Evolutionary conservation across 805 yeast species (phyloP).

Genomic region (Candida corydali): DNA sequence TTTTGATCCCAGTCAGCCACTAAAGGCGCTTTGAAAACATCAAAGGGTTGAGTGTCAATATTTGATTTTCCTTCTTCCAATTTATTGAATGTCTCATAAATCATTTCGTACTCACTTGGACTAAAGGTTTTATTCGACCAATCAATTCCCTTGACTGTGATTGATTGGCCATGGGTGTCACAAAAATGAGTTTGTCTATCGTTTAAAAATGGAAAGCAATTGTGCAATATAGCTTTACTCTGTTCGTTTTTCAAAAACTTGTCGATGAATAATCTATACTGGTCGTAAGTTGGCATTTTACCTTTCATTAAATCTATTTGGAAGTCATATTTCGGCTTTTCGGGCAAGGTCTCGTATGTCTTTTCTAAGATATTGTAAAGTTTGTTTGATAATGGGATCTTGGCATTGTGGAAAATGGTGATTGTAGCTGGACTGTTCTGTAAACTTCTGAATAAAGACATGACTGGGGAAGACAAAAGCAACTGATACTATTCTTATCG

Average conservation of each 20-base stretch:
- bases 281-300: slow-evolving; percentile 41
- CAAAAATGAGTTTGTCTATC: slow-evolving; percentile 16
- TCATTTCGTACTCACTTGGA: slow-evolving; percentile 35
- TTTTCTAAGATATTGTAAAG: slow-evolving; percentile 27
- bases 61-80: slow-evolving; percentile 19
- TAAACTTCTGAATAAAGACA: slow-evolving; percentile 40
- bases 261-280: slow-evolving; percentile 25
- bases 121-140: slow-evolving; percentile 24
- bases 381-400: slow-evolving; percentile 27
- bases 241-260: slow-evolving; percentile 22
- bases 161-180: slow-evolving; percentile 13
- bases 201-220: slow-evolving; percentile 35
- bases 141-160: slow-evolving; percentile 19
- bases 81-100: slow-evolving; percentile 32
- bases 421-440: slow-evolving; percentile 40
- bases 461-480: no score
- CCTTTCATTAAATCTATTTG: slow-evolving; percentile 34
- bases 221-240: slow-evolving; percentile 22
- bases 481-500: no score
- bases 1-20: slow-evolving; percentile 46
- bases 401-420: slow-evolving; percentile 37
- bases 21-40: slow-evolving; percentile 37
- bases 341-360: slow-evolving; percentile 20
- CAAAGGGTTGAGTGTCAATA: slow-evolving; percentile 26
- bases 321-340: slow-evolving; percentile 16